Evolutionary conservation across 331 rosid genomes (phyloP), one percentile per base, ranked within the genome.

Genomic region (Quercus phellos): DNA sequence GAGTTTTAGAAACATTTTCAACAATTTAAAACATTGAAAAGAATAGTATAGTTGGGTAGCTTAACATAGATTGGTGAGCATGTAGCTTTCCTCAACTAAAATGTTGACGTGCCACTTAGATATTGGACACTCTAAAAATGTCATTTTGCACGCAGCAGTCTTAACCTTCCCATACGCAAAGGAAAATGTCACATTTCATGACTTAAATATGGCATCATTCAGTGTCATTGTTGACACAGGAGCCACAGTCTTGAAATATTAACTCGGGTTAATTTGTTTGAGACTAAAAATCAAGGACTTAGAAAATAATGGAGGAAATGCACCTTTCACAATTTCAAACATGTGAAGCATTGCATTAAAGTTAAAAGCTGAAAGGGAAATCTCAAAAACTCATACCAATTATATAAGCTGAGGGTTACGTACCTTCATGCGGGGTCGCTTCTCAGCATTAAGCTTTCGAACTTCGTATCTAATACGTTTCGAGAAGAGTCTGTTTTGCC

Each of bases 351-450:
- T 58, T 58, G 64, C 64, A 11, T 46, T 46, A 46, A 38, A 38
- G 10, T 38, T 38, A 38, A 8, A 38, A 46, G 53, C 53, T 12
- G 53, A 46, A 46, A 46, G 4, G 11, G 46, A 38, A 38, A 38
- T 38, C 46, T 46, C 14, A 46, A 46, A 46, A 46, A 46, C 53
- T 46, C 53, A 3, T 46, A 0, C 53, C 17, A 46, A 46, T 46
- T 3, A 46, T 3, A 5, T 18, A 53, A 24, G 68, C 14, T 43
- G 2, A 4, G 6, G 5, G 17, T 13, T 85, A 22, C 24, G 24
- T 22, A 92, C 99, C 99, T 93, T 95, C 88, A 92, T 88, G 46
- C 99, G 86, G 5, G 99, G 99, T 14, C 99, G 90, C 21, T 91
- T 90, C 68, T 95, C 97, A 1, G 99, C 99, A 64, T 95, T 95